Evolutionary conservation across 148 eudicot species (phyloP), one percentile per base, ranked within the genome.

Genomic region (Spergularia marina): DNA sequence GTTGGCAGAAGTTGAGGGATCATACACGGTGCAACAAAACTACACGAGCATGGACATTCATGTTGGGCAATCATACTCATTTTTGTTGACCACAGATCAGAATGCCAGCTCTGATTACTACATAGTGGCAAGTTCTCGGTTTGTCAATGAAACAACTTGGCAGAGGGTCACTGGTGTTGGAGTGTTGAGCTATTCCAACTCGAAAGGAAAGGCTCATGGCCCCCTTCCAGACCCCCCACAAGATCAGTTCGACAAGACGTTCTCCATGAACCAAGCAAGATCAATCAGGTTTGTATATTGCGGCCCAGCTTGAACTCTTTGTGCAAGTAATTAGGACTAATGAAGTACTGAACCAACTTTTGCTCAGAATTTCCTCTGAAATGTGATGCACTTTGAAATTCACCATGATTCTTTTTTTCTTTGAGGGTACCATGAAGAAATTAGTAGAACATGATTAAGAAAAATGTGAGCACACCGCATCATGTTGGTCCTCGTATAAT

Each of bases 41-140:
- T 95, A 95, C 81, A 89, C 97, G 67, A 95, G 91, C 89, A 61
- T 95, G 78, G 98, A 95, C 80, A 90, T 95, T 58, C 98, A 94
- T 71, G 97, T 89, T 65, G 98, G 98, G 55, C 98, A 94, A 78
- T 85, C 98, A n/a, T 94, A 91, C 80, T 95, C 98, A n/a, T 95
- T 95, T 70, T 79, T 95, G 81, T 81, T 96, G 54, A 92, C 99
- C 20, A 96, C 81, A 82, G 98, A 96, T 83, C 99, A 96, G 72
- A 92, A 96, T 80, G 99, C 99, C 65, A 96, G 99, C 81, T 79
- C 86, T 65, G 99, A 96, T 78, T 96, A 96, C 82, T 96, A 96
- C 82, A 83, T 96, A 17, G 99, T 92, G 6, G 98, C 99, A 14
- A 96, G 99, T 81, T 85, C 99, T 68, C 87, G 99, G 71, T 84